phyloP scores from a whole-genome alignment of 2,329 filamentous ascomycete species.

The Nemania serpens region DNA sequence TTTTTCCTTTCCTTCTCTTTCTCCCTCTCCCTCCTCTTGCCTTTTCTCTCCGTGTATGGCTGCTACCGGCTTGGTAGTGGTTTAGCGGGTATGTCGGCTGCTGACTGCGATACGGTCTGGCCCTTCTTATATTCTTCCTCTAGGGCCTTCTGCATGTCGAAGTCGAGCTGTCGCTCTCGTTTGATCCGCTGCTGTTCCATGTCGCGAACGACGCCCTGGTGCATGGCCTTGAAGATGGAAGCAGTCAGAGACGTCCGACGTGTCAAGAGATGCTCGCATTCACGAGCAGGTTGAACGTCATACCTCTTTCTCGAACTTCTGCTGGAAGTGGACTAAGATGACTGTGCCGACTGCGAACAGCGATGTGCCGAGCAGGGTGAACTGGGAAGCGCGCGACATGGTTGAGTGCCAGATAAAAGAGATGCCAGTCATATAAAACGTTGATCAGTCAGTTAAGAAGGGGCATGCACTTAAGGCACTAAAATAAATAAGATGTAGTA shows the following conservation, averaged over 20 bases:
- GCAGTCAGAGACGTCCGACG: not conserved
- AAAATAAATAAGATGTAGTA: too few species aligned
- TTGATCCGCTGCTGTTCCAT: conserved; percentile 93
- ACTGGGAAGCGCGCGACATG: conserved; percentile 91
- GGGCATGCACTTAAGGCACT: too few species aligned
- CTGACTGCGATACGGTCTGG: conserved; percentile 66
- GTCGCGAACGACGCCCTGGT: conserved; percentile 89
- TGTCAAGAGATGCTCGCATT: not conserved
- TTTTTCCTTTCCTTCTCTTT: not conserved
- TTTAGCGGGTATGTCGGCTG: conserved; percentile 28
- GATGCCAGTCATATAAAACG: too few species aligned
- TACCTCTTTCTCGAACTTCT: conserved; percentile 82
- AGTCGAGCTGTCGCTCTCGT: conserved; percentile 88
- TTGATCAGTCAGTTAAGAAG: too few species aligned
- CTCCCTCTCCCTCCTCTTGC: not conserved
- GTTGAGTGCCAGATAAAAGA: conserved; percentile 8
- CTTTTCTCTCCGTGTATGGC: too few species aligned
- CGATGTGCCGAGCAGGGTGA: conserved; percentile 80
- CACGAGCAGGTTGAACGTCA: conserved; percentile 34
- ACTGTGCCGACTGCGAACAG: conserved; percentile 78
- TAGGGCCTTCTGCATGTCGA: conserved; percentile 84
- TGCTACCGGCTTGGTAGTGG: conserved; percentile 32
- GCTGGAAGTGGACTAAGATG: conserved; percentile 85
- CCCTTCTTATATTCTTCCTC: conserved; percentile 90
- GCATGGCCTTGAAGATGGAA: conserved; percentile 73